Base-by-base conservation (phyloP, 352 stramenopile species). In the Phytopythium kandeliae region DNA sequence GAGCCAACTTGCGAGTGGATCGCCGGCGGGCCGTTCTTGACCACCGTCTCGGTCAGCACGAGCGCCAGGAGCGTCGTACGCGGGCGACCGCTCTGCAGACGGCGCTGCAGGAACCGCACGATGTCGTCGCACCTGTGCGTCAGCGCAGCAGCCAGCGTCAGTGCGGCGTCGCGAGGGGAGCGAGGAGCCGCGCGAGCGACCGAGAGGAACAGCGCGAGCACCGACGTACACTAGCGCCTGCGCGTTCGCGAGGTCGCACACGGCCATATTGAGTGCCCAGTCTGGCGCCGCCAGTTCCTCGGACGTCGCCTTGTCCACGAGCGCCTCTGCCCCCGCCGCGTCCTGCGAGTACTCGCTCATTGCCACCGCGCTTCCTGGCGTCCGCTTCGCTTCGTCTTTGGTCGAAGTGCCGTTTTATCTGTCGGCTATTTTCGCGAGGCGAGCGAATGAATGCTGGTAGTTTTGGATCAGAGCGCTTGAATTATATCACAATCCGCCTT, bases 11-110 rank as follows among this genome's bases (percentile, higher is more conserved):
- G 73, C 30, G 60, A 48, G 52, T 91, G 76, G 15, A 92, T 60
- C 4, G 62, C 54, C 21, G 53, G 41, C n/a, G 78, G 71, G 8
- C 80, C 80, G 54, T 94, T 94, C 61, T 91, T 92, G 38, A 94
- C 78, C 28, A 90, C 33, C 16, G 79, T 86, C 48, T 92, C 84
- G 0, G 69, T 75, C 33, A 91, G 53, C 42, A 90, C 56, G 11
- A 94, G 60, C 55, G 84, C 60, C 41, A 82, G 59, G 3, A 87
- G 65, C 44, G 71, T 58, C 21, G 58, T 54, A 26, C 78, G 75
- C 2, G 78, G 61, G 26, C 54, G 63, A 12, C 60, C 65, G 54
- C 61, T 80, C 49, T 88, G 78, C 50, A 92, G 63, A 12, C 71
- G 72, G 5, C 58, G 65, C 63, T 86, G 76, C 45, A 92, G 51